Percentiles rank a stretch among this genome's conserved stretches.
phyloP scores from a whole-genome alignment of 768 basidiomycete genomes.

The Gelatoporia subvermispora region DNA sequence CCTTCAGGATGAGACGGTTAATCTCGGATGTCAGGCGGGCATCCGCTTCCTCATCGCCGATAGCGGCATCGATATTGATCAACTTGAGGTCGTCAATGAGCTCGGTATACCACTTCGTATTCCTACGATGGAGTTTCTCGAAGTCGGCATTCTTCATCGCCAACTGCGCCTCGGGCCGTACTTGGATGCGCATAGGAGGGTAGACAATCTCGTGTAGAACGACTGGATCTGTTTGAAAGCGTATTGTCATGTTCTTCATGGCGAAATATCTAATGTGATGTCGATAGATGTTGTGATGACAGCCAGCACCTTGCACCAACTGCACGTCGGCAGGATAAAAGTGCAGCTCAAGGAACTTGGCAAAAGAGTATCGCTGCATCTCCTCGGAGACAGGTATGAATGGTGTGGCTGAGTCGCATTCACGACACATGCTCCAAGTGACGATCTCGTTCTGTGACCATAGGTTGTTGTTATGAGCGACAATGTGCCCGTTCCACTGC shows the following conservation, averaged over 20 bases:
- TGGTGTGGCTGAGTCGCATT: constrained; percentile 75
- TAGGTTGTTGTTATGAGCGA: constrained; percentile 43
- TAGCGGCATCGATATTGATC: constrained; percentile 75
- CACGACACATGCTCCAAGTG: constrained; percentile 86
- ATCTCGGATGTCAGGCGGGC: constrained; percentile 57
- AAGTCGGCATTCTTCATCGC: constrained; percentile 92
- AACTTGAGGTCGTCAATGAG: constrained; percentile 72
- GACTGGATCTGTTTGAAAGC: constrained; percentile 83
- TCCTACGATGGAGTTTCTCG: constrained; percentile 65
- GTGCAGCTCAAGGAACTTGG: constrained; percentile 92
- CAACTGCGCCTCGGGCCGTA: constrained; percentile 83
- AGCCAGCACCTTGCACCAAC: constrained; percentile 82
- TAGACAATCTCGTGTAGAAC: constrained; percentile 82
- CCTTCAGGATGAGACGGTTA: constrained; percentile 62
- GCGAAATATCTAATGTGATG: constrained; percentile 93
- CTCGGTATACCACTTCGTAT: constrained; percentile 68
- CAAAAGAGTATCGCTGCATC: constrained; percentile 91
- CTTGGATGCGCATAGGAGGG: constrained; percentile 81
- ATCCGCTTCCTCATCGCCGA: constrained; percentile 71
- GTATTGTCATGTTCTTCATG: constrained; percentile 75
- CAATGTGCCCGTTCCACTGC: constrained; percentile 79
- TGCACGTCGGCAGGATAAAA: constrained; percentile 90
- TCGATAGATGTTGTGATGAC: constrained; percentile 91
- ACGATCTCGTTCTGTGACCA: constrained; percentile 71
- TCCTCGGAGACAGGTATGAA: constrained; percentile 88